phyloP scores from a whole-genome alignment of 148 eudicot species.

The Drosera capensis region DNA sequence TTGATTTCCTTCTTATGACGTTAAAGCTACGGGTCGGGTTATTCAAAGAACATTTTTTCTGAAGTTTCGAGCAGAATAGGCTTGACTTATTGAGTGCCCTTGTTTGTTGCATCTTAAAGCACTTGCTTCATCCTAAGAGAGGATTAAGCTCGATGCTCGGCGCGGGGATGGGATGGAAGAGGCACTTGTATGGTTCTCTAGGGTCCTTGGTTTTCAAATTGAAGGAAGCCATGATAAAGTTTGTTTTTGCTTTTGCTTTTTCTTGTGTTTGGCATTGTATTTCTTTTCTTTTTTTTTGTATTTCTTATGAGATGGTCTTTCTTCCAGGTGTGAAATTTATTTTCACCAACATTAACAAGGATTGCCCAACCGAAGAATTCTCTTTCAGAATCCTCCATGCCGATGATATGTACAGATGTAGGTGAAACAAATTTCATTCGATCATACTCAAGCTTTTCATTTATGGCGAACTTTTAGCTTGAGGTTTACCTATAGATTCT shows the following conservation, averaged over 20 bases:
- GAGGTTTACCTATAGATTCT: background rate
- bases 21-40: background rate
- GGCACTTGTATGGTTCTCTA: constrained; percentile 78
- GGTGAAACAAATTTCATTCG: constrained; percentile 14
- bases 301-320: constrained; percentile 7
- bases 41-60: too few species aligned
- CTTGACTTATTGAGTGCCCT: background rate
- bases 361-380: constrained; percentile 50
- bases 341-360: constrained; percentile 43
- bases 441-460: too few species aligned
- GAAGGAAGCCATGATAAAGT: constrained; percentile 76
- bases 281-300: too few species aligned
- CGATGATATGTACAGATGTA: constrained; percentile 52
- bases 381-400: constrained; percentile 66
- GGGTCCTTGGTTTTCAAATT: constrained; percentile 70
- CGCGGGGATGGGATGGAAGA: constrained; percentile 45
- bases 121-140: constrained; percentile 45
- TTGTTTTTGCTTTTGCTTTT: too few species aligned
- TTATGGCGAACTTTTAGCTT: too few species aligned
- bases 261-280: background rate
- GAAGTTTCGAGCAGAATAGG: background rate
- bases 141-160: constrained; percentile 21
- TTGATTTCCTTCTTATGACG: background rate
- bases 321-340: constrained; percentile 70
- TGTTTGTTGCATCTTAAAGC: constrained; percentile 21